phyloP scores from a whole-genome alignment of 805 yeast genomes.

The Starmerella bombi region DNA sequence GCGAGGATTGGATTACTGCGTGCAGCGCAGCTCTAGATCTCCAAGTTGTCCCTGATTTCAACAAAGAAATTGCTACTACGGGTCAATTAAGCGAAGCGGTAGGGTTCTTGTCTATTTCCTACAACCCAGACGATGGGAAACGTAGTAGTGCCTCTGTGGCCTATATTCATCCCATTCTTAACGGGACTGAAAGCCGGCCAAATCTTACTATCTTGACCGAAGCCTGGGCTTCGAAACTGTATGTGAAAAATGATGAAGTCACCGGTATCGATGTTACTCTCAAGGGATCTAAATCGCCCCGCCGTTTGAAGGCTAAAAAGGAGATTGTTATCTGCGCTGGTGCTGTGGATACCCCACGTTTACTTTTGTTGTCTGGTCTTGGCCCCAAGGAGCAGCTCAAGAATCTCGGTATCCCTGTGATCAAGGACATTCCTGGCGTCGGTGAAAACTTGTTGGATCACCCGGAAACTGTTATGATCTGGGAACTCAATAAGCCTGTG shows the following conservation, averaged over 20 bases:
- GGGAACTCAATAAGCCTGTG: constrained; percentile 13
- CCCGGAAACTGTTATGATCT: constrained; percentile 20
- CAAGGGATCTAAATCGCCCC: constrained; percentile 19
- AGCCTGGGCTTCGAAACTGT: constrained; percentile 16
- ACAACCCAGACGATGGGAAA: constrained; percentile 15
- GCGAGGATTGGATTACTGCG: constrained; percentile 12
- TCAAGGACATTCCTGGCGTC: constrained; percentile 25
- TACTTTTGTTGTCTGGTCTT: constrained; percentile 27
- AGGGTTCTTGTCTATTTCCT: constrained; percentile 12
- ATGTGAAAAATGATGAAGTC: constrained; percentile 20
- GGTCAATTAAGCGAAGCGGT: constrained; percentile 5
- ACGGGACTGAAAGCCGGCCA: constrained; percentile 6
- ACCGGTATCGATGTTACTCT: constrained; percentile 24
- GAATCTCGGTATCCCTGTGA: constrained; percentile 23
- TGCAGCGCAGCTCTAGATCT: constrained; percentile 8
- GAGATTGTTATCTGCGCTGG: constrained; percentile 26
- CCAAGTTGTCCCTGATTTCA: constrained; percentile 10
- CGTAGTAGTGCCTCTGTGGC: constrained; percentile 25
- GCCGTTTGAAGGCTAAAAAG: constrained; percentile 21
- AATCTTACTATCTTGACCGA: constrained; percentile 13
- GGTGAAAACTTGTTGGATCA: constrained; percentile 29
- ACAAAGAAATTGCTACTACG: constrained; percentile 4
- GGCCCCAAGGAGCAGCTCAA: constrained; percentile 26
- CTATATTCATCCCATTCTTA: constrained; percentile 22
- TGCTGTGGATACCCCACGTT: constrained; percentile 27